Percentiles rank a stretch among this genome's conserved stretches.
Evolutionary conservation across 2,329 filamentous ascomycete genomes (phyloP).

Genomic region (Stagonosporopsis rhizophila): DNA sequence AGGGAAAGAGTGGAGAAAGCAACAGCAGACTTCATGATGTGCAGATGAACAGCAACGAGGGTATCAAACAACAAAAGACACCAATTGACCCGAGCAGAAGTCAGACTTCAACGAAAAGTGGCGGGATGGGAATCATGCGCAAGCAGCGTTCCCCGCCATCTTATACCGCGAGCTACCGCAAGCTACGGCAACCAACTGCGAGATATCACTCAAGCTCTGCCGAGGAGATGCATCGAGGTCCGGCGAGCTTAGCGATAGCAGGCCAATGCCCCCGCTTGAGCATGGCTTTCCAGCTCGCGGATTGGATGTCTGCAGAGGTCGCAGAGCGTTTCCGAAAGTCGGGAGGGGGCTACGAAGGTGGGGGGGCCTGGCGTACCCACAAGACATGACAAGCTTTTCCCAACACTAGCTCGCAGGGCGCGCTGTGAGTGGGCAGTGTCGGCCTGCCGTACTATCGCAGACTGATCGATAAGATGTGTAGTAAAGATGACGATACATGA

Average conservation of each 20-base stretch:
- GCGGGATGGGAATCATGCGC: constrained; percentile 1
- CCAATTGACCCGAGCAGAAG: constrained; percentile 15
- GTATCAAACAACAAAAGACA: constrained; percentile 5
- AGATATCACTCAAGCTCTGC: constrained; percentile 15
- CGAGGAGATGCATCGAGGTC: constrained; percentile 24
- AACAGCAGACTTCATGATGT: constrained; percentile 40
- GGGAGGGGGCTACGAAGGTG: constrained; percentile 32
- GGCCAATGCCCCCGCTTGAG: background rate
- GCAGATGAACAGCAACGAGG: constrained; percentile 9
- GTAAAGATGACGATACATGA: constrained; percentile 27
- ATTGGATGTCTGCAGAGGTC: constrained; percentile 13
- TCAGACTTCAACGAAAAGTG: constrained; percentile 9
- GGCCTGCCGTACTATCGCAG: background rate
- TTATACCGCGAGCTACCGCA: constrained; percentile 25
- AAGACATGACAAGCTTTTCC: constrained; percentile 27
- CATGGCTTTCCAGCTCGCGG: background rate
- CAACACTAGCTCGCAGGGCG: constrained; percentile 8
- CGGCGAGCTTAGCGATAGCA: constrained; percentile 22
- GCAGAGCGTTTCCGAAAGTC: constrained; percentile 29
- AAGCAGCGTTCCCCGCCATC: constrained; percentile 11
- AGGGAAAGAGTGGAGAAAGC: constrained; percentile 34
- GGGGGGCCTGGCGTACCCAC: constrained; percentile 22
- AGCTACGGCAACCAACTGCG: background rate
- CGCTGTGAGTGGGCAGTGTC: constrained; percentile 1
- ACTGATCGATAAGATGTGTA: constrained; percentile 11